A percentile compares a stretch with the other conserved stretches of the same genome.
Evolutionary conservation across 305 asterid genomes (phyloP).

Genomic region (Fraxinus albicans): DNA sequence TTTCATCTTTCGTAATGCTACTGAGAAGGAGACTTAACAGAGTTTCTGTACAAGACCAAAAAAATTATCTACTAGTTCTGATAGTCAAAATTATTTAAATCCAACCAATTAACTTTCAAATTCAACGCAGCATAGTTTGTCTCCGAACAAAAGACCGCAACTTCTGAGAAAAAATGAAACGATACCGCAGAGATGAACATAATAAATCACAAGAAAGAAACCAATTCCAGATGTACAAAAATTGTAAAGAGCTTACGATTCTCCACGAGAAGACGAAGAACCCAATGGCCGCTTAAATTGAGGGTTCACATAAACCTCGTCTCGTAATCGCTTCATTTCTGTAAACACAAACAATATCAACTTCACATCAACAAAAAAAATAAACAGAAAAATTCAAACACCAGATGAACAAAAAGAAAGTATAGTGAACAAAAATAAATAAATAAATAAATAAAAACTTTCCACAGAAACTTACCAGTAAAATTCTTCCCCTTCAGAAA

Average conservation of each 20-base stretch:
- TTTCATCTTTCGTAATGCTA: conserved; percentile 17
- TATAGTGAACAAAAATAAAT: not conserved
- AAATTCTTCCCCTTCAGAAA: conserved; percentile 38
- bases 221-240: conserved; percentile 17
- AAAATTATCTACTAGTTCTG: conserved; percentile 5
- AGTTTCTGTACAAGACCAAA: not conserved
- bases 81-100: conserved; percentile 18
- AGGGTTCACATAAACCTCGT: conserved; percentile 56
- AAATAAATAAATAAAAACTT: not conserved
- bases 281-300: conserved; percentile 66
- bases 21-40: too few relatives aligned
- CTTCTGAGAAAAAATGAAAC: not conserved
- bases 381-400: not conserved
- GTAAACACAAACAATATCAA: conserved; percentile 23
- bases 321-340: conserved; percentile 73
- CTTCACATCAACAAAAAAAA: conserved; percentile 12
- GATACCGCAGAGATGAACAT: not conserved
- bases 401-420: conserved; percentile 8
- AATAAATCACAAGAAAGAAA: conserved; percentile 20
- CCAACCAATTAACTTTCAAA: conserved; percentile 28
- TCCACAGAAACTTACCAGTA: conserved; percentile 29
- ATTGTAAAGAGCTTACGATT: conserved; percentile 51
- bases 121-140: conserved; percentile 18
- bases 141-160: conserved; percentile 22
- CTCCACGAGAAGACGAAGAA: conserved; percentile 57